phyloP scores from a whole-genome alignment of 73 alveolate species.

The Paraurostyla sp. region DNA sequence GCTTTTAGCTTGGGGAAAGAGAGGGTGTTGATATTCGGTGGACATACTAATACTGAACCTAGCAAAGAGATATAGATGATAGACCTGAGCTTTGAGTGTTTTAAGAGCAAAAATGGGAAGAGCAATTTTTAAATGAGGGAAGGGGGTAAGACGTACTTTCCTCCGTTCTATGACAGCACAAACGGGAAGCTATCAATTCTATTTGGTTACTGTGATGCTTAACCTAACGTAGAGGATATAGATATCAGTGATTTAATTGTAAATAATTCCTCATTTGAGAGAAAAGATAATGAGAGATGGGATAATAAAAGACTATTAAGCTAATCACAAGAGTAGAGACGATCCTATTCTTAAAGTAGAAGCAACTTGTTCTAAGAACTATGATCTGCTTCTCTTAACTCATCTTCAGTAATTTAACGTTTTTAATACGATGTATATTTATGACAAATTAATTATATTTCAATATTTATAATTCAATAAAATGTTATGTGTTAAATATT shows the following conservation, averaged over 20 bases:
- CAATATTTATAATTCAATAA: too few species aligned
- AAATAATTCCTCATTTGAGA: background rate
- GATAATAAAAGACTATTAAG: background rate
- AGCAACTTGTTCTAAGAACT: background rate
- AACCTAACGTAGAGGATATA: slow-evolving; percentile 50
- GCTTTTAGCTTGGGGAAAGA: slow-evolving; percentile 54
- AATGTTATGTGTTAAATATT: too few species aligned
- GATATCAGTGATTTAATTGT: slow-evolving; percentile 30
- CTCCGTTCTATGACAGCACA: slow-evolving; percentile 52
- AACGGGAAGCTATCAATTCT: slow-evolving; percentile 47
- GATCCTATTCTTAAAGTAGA: background rate
- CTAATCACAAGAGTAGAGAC: background rate
- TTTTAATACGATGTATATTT: background rate
- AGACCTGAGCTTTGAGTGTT: slow-evolving; percentile 61
- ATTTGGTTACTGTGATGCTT: slow-evolving; percentile 66
- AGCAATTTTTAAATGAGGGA: slow-evolving; percentile 1
- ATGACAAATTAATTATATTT: background rate
- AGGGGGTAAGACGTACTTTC: slow-evolving; percentile 73
- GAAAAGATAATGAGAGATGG: background rate
- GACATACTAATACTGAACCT: slow-evolving; percentile 54
- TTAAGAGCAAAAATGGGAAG: slow-evolving; percentile 27
- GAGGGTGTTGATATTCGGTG: slow-evolving; percentile 71
- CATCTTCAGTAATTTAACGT: background rate
- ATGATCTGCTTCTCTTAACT: too few species aligned
- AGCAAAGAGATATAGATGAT: slow-evolving; percentile 59